Percentiles rank a stretch among this genome's conserved stretches.
These are phyloP conservation scores for Pleurotus citrinopileatus DNA, from an alignment of 768 basidiomycete species.

Conservation along the genomic window DNA sequence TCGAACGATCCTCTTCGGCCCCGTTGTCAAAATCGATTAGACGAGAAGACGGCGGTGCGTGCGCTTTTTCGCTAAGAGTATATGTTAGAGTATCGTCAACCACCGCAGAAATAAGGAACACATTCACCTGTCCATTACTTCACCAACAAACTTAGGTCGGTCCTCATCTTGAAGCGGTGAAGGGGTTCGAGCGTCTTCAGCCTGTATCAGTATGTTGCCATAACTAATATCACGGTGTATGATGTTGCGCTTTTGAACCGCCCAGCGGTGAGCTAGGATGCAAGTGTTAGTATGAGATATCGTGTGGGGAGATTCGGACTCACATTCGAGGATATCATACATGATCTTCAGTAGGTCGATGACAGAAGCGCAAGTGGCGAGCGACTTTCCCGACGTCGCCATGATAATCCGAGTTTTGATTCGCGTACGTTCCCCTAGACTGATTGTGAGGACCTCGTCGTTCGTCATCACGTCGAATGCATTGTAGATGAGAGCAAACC, in stretches of 20 bases:
- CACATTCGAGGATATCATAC: background rate
- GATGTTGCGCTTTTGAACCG: background rate
- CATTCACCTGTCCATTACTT: background rate
- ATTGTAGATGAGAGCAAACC: background rate
- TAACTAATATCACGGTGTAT: conserved; percentile 6
- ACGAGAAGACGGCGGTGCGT: background rate
- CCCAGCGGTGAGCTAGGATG: conserved; percentile 1
- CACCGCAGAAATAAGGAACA: background rate
- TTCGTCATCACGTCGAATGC: background rate
- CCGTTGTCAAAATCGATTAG: background rate
- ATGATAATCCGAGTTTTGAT: conserved; percentile 1
- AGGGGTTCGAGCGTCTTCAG: too few species aligned
- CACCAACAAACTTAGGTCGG: background rate
- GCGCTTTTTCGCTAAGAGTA: background rate
- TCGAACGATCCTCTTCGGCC: too few species aligned
- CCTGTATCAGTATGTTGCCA: background rate
- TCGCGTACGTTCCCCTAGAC: background rate
- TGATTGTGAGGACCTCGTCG: background rate
- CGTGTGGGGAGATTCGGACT: too few species aligned
- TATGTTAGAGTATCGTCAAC: background rate
- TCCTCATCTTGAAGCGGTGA: background rate
- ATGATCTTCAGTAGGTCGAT: background rate
- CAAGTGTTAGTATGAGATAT: background rate
- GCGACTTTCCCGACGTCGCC: background rate
- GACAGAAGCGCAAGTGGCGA: background rate